Conservation (phyloP, 768 basidiomycete species). For the Daedalea quercina region DNA sequence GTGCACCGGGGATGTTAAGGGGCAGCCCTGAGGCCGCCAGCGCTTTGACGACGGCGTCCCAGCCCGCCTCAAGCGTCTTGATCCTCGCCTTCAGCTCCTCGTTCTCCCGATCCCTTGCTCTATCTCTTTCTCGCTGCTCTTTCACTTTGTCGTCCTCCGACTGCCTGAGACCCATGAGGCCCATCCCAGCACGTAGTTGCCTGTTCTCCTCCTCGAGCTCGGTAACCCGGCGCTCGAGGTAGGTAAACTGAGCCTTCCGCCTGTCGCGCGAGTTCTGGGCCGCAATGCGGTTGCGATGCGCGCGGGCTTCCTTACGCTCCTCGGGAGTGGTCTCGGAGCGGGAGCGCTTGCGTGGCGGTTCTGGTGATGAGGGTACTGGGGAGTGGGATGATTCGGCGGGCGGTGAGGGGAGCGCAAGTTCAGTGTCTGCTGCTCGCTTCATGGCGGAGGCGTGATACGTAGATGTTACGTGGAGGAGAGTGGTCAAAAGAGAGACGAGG, state of each 20-base stretch:
- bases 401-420: conserved; percentile 14
- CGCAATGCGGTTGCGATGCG: conserved; percentile 88
- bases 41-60: conserved; percentile 75
- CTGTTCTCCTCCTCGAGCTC: conserved; percentile 84
- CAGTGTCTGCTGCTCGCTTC: conserved; percentile 23
- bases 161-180: conserved; percentile 23
- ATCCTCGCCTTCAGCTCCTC: conserved; percentile 70
- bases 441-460: conserved; percentile 15
- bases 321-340: conserved; percentile 60
- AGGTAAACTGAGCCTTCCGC: conserved; percentile 84
- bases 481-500: conserved; percentile 14
- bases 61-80: conserved; percentile 71
- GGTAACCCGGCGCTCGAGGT: conserved; percentile 88
- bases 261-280: conserved; percentile 91
- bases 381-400: conserved; percentile 14
- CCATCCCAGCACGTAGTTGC: conserved; percentile 51
- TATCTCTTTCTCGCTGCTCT: conserved; percentile 27
- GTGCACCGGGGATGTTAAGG: conserved; percentile 31
- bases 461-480: conserved; percentile 14
- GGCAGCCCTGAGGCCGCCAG: conserved; percentile 63
- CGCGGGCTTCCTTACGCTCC: conserved; percentile 82
- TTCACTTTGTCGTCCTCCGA: conserved; percentile 13
- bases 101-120: conserved; percentile 56
- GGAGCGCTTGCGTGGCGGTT: conserved; percentile 66
- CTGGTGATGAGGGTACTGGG: conserved; percentile 12